Percentiles rank a stretch among this genome's conserved stretches.
Conservation (phyloP, 2,329 filamentous ascomycete species). For the Thielaviopsis musarum region DNA sequence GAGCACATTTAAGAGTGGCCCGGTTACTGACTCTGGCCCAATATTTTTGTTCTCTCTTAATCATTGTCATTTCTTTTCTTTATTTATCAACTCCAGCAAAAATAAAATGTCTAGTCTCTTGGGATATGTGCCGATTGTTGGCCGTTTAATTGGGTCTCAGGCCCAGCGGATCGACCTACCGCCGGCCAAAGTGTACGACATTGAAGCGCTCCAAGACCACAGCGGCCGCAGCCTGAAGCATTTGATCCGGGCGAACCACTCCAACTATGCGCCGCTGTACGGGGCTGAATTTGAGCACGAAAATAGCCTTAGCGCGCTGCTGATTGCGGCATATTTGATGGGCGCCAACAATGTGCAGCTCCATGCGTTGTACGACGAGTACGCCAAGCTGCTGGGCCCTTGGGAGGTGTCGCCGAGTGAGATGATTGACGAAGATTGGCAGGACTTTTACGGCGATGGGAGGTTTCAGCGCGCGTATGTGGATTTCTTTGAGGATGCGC, state of each 20-base stretch:
- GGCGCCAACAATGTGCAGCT: slow-evolving; percentile 59
- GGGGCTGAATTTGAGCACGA: slow-evolving; percentile 50
- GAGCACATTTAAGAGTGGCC: neutral
- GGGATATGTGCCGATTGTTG: slow-evolving; percentile 5
- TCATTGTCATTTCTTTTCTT: neutral
- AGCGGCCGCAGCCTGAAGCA: slow-evolving; percentile 74
- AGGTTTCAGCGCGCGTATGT: slow-evolving; percentile 79
- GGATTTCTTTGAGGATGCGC: slow-evolving; percentile 88
- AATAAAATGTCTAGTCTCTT: slow-evolving; percentile 3
- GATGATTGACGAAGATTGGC: slow-evolving; percentile 70
- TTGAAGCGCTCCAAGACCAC: slow-evolving; percentile 63
- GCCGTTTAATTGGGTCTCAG: neutral
- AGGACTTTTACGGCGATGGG: slow-evolving; percentile 61
- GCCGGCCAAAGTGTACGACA: slow-evolving; percentile 55
- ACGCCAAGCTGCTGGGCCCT: slow-evolving; percentile 52
- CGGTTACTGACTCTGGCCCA: neutral
- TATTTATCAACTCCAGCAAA: neutral
- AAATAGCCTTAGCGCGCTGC: slow-evolving; percentile 70
- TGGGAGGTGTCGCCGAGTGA: slow-evolving; percentile 80
- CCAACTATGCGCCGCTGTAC: slow-evolving; percentile 72
- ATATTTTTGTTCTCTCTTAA: neutral
- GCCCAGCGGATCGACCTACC: slow-evolving; percentile 35
- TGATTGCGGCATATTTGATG: slow-evolving; percentile 73
- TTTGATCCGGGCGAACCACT: slow-evolving; percentile 78
- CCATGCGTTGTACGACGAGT: slow-evolving; percentile 63